Evolutionary conservation across 768 basidiomycete genomes (phyloP).

Genomic region (Agaricus subrufescens): DNA sequence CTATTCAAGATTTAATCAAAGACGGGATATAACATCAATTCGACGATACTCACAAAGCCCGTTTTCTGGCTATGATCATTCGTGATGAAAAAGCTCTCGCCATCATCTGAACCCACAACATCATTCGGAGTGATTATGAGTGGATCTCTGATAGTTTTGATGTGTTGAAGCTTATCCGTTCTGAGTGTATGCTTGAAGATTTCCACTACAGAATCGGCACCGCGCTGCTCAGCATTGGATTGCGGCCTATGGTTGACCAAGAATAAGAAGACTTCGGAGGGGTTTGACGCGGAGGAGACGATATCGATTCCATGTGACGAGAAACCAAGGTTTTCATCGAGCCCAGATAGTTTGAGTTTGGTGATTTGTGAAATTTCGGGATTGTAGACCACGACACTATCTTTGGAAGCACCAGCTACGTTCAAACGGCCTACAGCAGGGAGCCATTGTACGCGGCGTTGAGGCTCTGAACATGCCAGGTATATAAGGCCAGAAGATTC

Average conservation of each 20-base stretch:
- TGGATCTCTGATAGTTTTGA: conserved; percentile 54
- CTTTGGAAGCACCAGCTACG: conserved; percentile 35
- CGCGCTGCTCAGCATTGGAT: conserved; percentile 30
- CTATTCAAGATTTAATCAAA: conserved; percentile 10
- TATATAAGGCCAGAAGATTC: conserved; percentile 52
- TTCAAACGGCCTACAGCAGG: conserved; percentile 37
- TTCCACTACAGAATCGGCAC: conserved; percentile 72
- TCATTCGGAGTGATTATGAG: conserved; percentile 67
- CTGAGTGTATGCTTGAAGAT: conserved; percentile 55
- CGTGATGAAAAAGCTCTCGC: conserved; percentile 62
- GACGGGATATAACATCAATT: background rate
- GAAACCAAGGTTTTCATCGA: conserved; percentile 37
- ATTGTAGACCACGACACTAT: conserved; percentile 61
- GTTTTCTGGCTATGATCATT: conserved; percentile 59
- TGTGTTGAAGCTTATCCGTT: conserved; percentile 39
- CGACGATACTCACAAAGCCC: conserved; percentile 38
- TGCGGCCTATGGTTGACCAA: conserved; percentile 70
- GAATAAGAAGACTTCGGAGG: conserved; percentile 54
- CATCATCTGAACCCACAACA: conserved; percentile 60
- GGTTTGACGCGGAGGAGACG: conserved; percentile 44
- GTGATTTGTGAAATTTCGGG: conserved; percentile 39
- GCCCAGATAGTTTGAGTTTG: conserved; percentile 38
- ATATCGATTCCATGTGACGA: conserved; percentile 69
- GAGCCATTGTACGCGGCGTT: conserved; percentile 45
- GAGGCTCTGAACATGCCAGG: conserved; percentile 56